These are phyloP conservation scores for Penicillium argentinense DNA, from an alignment of 495 filamentous ascomycete genomes.

Conservation along the genomic window DNA sequence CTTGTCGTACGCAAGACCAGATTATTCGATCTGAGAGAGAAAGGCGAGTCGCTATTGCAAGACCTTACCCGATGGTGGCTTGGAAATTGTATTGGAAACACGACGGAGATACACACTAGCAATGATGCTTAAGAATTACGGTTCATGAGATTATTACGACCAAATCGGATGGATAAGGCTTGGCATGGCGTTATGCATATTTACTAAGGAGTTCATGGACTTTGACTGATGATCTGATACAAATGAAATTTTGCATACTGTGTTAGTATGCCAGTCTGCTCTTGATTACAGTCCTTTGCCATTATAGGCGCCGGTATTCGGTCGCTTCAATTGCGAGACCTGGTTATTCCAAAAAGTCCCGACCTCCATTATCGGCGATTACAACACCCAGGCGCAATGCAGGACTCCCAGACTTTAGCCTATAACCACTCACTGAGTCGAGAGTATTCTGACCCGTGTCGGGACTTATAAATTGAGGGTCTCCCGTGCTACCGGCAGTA, in stretches of 20 bases:
- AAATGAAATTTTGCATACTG: too few species aligned
- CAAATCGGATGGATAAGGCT: not conserved
- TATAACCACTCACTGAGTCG: conserved; percentile 3
- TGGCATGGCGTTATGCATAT: not conserved
- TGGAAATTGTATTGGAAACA: not conserved
- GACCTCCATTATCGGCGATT: conserved; percentile 3
- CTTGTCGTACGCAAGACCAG: not conserved
- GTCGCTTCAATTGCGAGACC: not conserved
- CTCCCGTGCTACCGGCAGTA: not conserved
- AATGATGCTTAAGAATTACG: not conserved
- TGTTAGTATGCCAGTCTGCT: too few species aligned
- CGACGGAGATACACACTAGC: not conserved
- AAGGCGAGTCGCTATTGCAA: not conserved
- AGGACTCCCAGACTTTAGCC: not conserved
- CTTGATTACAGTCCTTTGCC: not conserved
- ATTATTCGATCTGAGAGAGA: not conserved
- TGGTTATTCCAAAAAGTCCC: conserved; percentile 8
- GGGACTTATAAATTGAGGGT: conserved; percentile 1
- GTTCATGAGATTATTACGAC: not conserved
- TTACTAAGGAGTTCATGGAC: not conserved
- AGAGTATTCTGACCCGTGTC: conserved; percentile 1
- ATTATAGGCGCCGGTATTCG: conserved; percentile 6
- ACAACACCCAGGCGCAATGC: not conserved
- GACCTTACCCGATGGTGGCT: not conserved
- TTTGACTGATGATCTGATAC: too few species aligned